A percentile compares a stretch with the other conserved stretches of the same genome.
Conservation (phyloP, 2,329 filamentous ascomycete species). For the Apiospora koreana region DNA sequence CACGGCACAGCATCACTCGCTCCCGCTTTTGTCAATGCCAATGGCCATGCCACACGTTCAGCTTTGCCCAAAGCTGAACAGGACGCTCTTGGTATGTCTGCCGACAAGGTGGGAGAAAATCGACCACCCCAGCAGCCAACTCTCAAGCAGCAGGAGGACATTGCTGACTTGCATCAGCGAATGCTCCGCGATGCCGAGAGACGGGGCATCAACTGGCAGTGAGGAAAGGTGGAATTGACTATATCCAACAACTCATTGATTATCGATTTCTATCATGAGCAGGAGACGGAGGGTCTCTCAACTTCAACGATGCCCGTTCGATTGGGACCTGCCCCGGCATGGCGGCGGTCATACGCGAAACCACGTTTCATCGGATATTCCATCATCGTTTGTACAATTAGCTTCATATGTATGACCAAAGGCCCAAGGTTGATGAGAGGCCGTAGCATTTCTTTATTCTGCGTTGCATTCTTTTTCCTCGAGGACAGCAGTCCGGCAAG, state of each 20-base stretch:
- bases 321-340: background rate
- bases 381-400: constrained; percentile 32
- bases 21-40: constrained; percentile 43
- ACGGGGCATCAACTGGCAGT: constrained; percentile 33
- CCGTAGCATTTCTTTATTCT: constrained; percentile 17
- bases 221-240: constrained; percentile 4
- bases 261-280: constrained; percentile 10
- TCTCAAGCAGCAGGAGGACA: constrained; percentile 31
- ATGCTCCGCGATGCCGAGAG: constrained; percentile 34
- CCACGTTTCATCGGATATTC: constrained; percentile 23
- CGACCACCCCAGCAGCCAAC: constrained; percentile 38
- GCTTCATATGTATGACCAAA: constrained; percentile 30
- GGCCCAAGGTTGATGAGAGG: constrained; percentile 10
- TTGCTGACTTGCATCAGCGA: constrained; percentile 31
- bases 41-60: constrained; percentile 33
- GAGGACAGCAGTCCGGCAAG: background rate
- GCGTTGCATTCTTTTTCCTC: constrained; percentile 13
- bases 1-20: constrained; percentile 53
- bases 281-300: background rate
- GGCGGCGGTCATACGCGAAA: background rate
- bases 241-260: background rate
- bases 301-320: background rate
- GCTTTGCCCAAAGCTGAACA: constrained; percentile 26
- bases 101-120: constrained; percentile 47
- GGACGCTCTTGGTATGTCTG: constrained; percentile 21